Evolutionary conservation across 2,329 filamentous ascomycete genomes (phyloP).

Genomic region (Helotiales sp.): DNA sequence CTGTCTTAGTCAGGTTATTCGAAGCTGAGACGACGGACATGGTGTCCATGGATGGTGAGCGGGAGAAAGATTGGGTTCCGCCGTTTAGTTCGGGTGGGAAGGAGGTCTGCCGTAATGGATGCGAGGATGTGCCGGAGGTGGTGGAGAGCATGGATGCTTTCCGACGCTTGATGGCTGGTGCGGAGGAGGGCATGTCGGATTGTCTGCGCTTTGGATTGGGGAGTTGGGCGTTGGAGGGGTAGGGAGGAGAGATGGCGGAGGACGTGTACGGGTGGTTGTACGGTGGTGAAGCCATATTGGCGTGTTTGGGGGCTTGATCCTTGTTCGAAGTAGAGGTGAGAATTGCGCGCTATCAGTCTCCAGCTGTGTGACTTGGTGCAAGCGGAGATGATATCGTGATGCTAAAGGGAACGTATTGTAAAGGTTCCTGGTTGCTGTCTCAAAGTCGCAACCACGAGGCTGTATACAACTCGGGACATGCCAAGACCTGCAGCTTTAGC

Average conservation of each 20-base stretch:
- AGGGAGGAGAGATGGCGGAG: constrained; percentile 51
- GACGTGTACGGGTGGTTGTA: constrained; percentile 26
- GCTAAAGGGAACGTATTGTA: no score
- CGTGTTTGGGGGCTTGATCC: neutral
- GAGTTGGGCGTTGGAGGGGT: constrained; percentile 49
- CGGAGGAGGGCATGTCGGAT: constrained; percentile 50
- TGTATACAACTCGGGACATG: neutral
- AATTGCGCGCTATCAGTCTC: neutral
- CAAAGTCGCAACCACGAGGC: constrained; percentile 1
- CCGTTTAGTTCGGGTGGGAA: constrained; percentile 66
- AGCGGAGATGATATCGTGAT: neutral
- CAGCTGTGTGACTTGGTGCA: no score
- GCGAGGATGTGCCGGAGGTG: constrained; percentile 53
- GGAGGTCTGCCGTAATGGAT: constrained; percentile 77
- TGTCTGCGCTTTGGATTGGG: constrained; percentile 63
- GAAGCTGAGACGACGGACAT: constrained; percentile 62
- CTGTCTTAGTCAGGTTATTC: constrained; percentile 51
- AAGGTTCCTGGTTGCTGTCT: neutral
- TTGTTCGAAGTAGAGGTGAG: neutral
- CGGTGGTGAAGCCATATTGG: constrained; percentile 33
- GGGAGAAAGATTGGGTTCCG: constrained; percentile 45
- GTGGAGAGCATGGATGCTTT: constrained; percentile 67
- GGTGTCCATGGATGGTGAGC: constrained; percentile 66
- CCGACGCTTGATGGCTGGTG: constrained; percentile 61
- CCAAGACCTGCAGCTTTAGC: constrained; percentile 2